Evolutionary conservation across 2,329 filamentous ascomycete species (phyloP), one percentile per base, ranked within the genome.

Genomic region (Stagonosporopsis cucurbitacearum): DNA sequence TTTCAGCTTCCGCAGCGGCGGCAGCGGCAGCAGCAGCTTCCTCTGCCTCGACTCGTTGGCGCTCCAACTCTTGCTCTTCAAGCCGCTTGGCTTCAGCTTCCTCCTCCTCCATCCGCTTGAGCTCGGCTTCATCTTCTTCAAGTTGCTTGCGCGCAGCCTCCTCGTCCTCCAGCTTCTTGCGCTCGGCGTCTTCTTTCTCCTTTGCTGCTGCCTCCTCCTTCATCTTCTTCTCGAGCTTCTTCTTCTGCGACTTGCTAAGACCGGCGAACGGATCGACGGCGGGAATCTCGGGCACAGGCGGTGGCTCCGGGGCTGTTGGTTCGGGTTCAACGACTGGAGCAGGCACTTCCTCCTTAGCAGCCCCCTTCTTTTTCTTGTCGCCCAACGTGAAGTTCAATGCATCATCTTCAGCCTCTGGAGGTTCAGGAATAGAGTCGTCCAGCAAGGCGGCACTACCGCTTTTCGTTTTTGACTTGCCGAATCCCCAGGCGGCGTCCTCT

Each of bases 401-500:
- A 44, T 71, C 69, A 2, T 73, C 70, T 51, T 71, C 70, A 12
- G 50, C 60, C 64, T 41, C 50, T 12, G 57, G 68, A 7, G 67
- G 67, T 37, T 69, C 68, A 15, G 73, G 67, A 12, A 49, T n/a
- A 37, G 48, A 52, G 4, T 49, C 54, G 6, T 53, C 54, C 15
- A 57, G 48, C 33, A 57, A 26, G 15, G 49, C 48, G 61, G 58
- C 59, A 9, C 66, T 68, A 44, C 70, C 72, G 58, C 73, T 73
- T 40, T 67, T 71, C 48, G 72, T 78, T 63, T 80, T 81, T 48
- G 76, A 72, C 62, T 80, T 79, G 12, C 58, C 56, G 50, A 72
- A 67, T 35, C 67, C 71, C 71, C 71, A 75, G 25, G 63, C 63
- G 51, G 68, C 68, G 20, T 75, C 70, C 42, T 70, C 69, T 3